Evolutionary conservation across 2,329 filamentous ascomycete species (phyloP).

Genomic region (Pestalotiopsis sp.): DNA sequence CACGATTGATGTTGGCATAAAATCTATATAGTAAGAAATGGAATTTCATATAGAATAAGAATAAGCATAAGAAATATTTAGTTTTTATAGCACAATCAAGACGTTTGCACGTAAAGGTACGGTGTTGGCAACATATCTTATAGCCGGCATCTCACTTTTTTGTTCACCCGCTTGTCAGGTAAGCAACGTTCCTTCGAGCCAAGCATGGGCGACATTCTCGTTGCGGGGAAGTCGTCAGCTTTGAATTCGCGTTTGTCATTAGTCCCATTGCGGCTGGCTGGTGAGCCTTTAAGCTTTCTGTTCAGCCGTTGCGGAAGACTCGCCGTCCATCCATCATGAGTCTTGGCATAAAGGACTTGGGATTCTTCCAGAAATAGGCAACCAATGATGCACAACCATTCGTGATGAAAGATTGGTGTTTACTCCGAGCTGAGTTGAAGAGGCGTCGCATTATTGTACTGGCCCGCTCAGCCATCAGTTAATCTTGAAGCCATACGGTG

Average conservation of each 20-base stretch:
- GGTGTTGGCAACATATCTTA: no score
- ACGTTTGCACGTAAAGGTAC: no score
- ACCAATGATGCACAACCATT: not conserved
- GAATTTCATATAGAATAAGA: no score
- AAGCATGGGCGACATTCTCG: not conserved
- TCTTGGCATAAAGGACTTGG: not conserved
- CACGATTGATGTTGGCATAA: no score
- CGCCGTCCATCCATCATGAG: not conserved
- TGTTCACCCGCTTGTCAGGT: not conserved
- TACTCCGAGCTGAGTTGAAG: not conserved
- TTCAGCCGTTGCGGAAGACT: not conserved
- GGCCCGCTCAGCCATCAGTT: not conserved
- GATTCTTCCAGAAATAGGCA: not conserved
- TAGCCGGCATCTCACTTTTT: no score
- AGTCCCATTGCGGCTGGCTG: not conserved
- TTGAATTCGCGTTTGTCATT: not conserved
- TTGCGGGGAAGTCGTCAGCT: not conserved
- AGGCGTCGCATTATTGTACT: not conserved
- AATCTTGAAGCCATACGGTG: not conserved
- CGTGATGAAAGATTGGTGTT: not conserved
- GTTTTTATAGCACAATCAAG: no score
- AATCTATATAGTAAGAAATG: no score
- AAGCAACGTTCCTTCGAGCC: not conserved
- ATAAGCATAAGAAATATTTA: no score
- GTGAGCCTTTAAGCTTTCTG: not conserved